phyloP scores from a whole-genome alignment of 148 eudicot species.

The Nepenthes gracilis region DNA sequence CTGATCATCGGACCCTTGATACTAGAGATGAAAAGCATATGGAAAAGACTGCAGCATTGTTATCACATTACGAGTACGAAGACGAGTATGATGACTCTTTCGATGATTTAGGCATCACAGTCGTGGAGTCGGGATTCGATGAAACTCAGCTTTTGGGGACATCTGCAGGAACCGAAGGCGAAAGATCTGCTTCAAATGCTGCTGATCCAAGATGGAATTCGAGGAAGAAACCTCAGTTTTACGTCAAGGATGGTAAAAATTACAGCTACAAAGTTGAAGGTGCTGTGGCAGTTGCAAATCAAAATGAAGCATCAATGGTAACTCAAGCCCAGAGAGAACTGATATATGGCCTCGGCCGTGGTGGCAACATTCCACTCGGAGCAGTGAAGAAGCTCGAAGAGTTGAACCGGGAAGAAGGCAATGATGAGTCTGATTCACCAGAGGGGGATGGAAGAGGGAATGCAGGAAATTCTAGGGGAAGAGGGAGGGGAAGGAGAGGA shows the following conservation, averaged over 20 bases:
- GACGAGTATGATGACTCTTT: slow-evolving; percentile 97
- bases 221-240: slow-evolving; percentile 66
- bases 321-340: slow-evolving; percentile 52
- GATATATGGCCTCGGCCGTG: slow-evolving; percentile 88
- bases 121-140: slow-evolving; percentile 68
- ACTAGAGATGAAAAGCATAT: slow-evolving; percentile 37
- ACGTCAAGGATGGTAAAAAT: slow-evolving; percentile 91
- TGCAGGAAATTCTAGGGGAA: slow-evolving; percentile 25
- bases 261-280: slow-evolving; percentile 95
- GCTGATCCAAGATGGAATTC: slow-evolving; percentile 59
- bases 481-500: slow-evolving; percentile 31
- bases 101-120: slow-evolving; percentile 77
- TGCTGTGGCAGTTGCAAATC: slow-evolving; percentile 65
- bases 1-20: slow-evolving; percentile 33
- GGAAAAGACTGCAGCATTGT: slow-evolving; percentile 53
- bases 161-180: slow-evolving; percentile 17
- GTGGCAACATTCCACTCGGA: slow-evolving; percentile 78
- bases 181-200: slow-evolving; percentile 25
- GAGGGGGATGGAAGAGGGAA: slow-evolving; percentile 36
- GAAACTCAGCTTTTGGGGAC: slow-evolving; percentile 34
- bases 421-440: slow-evolving; percentile 16
- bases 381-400: slow-evolving; percentile 47
- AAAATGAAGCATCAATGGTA: slow-evolving; percentile 54
- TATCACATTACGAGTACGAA: slow-evolving; percentile 77
- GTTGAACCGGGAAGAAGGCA: slow-evolving; percentile 14